Conservation (phyloP, 2,329 filamentous ascomycete genomes). For the Pseudopithomyces chartarum region DNA sequence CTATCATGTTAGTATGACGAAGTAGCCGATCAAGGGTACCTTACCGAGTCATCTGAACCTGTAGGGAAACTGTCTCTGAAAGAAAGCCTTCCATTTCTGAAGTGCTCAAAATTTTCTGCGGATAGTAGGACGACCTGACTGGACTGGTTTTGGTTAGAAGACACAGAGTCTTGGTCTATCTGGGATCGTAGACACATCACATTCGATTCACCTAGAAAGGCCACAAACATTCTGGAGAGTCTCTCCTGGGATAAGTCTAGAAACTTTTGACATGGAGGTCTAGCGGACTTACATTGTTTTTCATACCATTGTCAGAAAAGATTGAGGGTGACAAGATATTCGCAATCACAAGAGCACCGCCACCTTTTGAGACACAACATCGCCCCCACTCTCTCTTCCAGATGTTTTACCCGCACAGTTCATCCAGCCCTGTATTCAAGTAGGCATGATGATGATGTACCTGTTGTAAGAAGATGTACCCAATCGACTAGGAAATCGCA, state of each 20-base stretch:
- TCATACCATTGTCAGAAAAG: constrained; percentile 13
- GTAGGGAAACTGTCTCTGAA: constrained; percentile 3
- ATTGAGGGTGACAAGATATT: constrained; percentile 16
- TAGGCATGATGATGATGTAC: constrained; percentile 12
- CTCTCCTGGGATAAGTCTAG: constrained; percentile 9
- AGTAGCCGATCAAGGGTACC: not conserved
- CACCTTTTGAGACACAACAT: constrained; percentile 18
- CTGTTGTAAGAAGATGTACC: constrained; percentile 15
- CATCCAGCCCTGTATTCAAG: constrained; percentile 13
- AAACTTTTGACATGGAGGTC: not conserved
- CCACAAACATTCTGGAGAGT: constrained; percentile 14
- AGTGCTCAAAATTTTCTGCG: constrained; percentile 16
- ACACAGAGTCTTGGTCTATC: constrained; percentile 7
- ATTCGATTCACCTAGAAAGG: constrained; percentile 14
- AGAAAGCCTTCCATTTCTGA: constrained; percentile 19
- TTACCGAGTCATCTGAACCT: constrained; percentile 10
- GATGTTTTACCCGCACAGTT: constrained; percentile 11
- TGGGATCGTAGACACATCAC: constrained; percentile 12
- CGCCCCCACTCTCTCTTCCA: constrained; percentile 20
- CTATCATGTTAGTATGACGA: constrained; percentile 10
- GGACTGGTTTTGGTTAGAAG: constrained; percentile 6
- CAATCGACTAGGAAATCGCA: constrained; percentile 17
- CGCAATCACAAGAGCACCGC: constrained; percentile 5
- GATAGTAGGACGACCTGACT: constrained; percentile 11
- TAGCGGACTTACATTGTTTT: constrained; percentile 11